A percentile compares a stretch with the other conserved stretches of the same genome.
These are phyloP conservation scores for Spinacia oleracea DNA, from an alignment of 179 eudicot genomes.

Conservation along the genomic window DNA sequence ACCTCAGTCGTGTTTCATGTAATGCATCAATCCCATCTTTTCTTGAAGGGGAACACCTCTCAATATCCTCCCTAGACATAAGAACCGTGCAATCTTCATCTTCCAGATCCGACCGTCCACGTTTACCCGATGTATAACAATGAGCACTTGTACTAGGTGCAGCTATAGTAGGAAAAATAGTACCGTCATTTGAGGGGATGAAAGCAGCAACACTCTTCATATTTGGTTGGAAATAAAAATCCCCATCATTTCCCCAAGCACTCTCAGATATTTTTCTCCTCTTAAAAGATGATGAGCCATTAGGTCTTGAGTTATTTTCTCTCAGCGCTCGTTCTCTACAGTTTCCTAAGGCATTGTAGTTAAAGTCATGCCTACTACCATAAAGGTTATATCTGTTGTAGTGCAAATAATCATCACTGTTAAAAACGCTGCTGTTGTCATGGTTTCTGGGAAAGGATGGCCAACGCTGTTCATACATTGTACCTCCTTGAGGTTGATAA, in stretches of 20 bases:
- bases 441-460: slow-evolving; percentile 37
- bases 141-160: slow-evolving; percentile 44
- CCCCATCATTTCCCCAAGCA: slow-evolving; percentile 43
- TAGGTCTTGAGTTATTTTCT: slow-evolving; percentile 26
- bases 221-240: slow-evolving; percentile 35
- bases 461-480: slow-evolving; percentile 38
- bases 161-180: slow-evolving; percentile 31
- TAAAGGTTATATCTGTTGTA: slow-evolving; percentile 26
- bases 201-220: slow-evolving; percentile 21
- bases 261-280: slow-evolving; percentile 59
- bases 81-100: slow-evolving; percentile 53
- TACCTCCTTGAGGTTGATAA: slow-evolving; percentile 52
- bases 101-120: slow-evolving; percentile 61
- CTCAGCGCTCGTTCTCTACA: slow-evolving; percentile 30
- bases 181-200: slow-evolving; percentile 25
- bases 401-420: slow-evolving; percentile 26
- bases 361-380: slow-evolving; percentile 26
- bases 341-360: slow-evolving; percentile 36
- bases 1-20: slow-evolving; percentile 75
- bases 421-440: slow-evolving; percentile 20
- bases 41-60: slow-evolving; percentile 90
- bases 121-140: slow-evolving; percentile 46
- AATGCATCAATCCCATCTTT: slow-evolving; percentile 92
- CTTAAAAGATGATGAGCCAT: slow-evolving; percentile 48
- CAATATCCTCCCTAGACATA: slow-evolving; percentile 84